Percentiles rank a stretch among this genome's conserved stretches.
Conservation (phyloP, 108 stramenopile species). For the Nannochloropsis granulata region DNA sequence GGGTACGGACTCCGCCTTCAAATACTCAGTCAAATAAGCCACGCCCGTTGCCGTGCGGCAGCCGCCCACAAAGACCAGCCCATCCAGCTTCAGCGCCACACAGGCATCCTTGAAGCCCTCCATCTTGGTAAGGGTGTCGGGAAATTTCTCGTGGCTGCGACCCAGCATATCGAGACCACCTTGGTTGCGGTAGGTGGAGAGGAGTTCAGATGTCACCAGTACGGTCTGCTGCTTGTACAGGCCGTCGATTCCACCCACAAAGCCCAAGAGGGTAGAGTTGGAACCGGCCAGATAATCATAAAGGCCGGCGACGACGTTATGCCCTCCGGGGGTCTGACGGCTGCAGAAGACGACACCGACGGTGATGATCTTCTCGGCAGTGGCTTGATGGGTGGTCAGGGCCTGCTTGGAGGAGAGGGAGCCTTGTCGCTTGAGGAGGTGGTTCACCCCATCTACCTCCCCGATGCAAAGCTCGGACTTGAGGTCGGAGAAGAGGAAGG, state of each 20-base stretch:
- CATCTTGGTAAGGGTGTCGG: constrained; percentile 5
- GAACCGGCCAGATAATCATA: constrained; percentile 13
- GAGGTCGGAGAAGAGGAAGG: background rate
- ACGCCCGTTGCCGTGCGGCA: constrained; percentile 30
- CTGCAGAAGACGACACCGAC: constrained; percentile 4
- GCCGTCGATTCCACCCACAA: constrained; percentile 28
- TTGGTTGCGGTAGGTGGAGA: constrained; percentile 23
- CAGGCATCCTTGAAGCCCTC: constrained; percentile 10
- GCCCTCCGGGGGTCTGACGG: constrained; percentile 27
- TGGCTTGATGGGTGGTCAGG: background rate
- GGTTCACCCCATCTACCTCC: background rate
- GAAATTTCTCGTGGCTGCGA: constrained; percentile 18
- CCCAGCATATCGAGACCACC: constrained; percentile 30
- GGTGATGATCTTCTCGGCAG: background rate
- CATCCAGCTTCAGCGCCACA: constrained; percentile 18
- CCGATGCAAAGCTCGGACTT: background rate
- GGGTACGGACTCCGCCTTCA: constrained; percentile 10
- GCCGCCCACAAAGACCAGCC: constrained; percentile 29
- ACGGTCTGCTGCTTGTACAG: constrained; percentile 24
- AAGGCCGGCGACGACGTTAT: constrained; percentile 32
- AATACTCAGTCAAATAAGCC: constrained; percentile 32
- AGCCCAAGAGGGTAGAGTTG: constrained; percentile 14
- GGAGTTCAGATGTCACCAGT: constrained; percentile 20
- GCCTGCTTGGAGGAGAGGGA: background rate
- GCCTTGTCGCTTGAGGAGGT: background rate